Percentiles rank a stretch among this genome's conserved stretches.
phyloP scores from a whole-genome alignment of 2,329 filamentous ascomycete genomes.

The Penicillium digitatum region DNA sequence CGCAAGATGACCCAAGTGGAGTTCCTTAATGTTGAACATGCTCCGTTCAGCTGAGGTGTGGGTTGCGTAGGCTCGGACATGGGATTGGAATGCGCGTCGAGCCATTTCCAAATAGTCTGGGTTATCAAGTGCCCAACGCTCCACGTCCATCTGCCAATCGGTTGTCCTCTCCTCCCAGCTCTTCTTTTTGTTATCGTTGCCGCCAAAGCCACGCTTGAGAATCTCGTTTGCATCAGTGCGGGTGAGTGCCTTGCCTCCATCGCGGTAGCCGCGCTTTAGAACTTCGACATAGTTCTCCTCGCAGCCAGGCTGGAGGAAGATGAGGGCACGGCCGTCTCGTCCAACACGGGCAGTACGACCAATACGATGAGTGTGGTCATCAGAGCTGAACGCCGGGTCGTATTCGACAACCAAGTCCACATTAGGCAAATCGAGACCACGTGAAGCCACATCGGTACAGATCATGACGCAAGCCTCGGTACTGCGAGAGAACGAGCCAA shows the following conservation, averaged over 20 bases:
- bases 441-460: constrained; percentile 92
- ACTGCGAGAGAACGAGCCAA: constrained; percentile 72
- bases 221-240: constrained; percentile 63
- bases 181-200: constrained; percentile 40
- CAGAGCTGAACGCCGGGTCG: constrained; percentile 87
- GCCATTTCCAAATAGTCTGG: constrained; percentile 72
- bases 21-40: constrained; percentile 85
- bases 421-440: constrained; percentile 90
- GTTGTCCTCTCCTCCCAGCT: constrained; percentile 65
- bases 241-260: constrained; percentile 60
- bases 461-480: constrained; percentile 76
- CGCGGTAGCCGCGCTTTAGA: constrained; percentile 66
- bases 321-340: constrained; percentile 75
- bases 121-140: constrained; percentile 62
- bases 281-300: constrained; percentile 88
- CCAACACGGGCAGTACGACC: constrained; percentile 93
- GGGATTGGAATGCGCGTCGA: constrained; percentile 80
- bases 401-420: constrained; percentile 95
- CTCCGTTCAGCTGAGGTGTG: constrained; percentile 79
- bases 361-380: constrained; percentile 91
- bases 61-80: constrained; percentile 91
- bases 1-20: constrained; percentile 88
- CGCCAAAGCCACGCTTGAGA: constrained; percentile 61
- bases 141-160: constrained; percentile 62
- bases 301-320: constrained; percentile 85